Evolutionary conservation across 345 rosid species (phyloP), one percentile per base, ranked within the genome.

Genomic region (Firmiana major): DNA sequence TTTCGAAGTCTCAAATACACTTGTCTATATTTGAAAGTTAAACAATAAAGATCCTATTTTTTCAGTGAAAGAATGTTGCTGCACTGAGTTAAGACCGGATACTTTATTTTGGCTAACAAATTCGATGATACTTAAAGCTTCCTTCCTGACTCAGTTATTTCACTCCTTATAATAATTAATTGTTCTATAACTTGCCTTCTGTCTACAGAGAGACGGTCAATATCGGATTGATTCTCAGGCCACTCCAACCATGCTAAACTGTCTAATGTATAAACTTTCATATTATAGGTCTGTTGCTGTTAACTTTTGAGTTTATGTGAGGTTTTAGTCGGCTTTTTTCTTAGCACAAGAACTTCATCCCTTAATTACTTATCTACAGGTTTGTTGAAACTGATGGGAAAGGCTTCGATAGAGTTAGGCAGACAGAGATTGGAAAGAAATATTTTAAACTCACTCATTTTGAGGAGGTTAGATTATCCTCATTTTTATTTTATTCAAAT

Each of bases 341-440:
- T 63, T 74, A 51, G 28, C 34, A 2, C 16, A 17, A 51, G 69
- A 24, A 24, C 16, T 57, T 22, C 57, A 54, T 71, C 60, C 34
- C 63, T 16, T 38, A 12, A 67, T 76, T 45, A 21, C 64, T 63
- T 42, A 19, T 54, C 31, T 82, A n/a, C 91, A 97, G 99, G 87
- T 97, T 97, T 86, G 98, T 94, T 63, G 99, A 97, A 83, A 89
- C 94, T 1, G 99, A 96, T 84, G 99, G 99, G 17, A 92, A 90
- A 83, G 99, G 82, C 55, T 96, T 71, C 77, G 98, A 96, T 81
- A 91, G 97, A 87, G 98, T 96, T 40, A 90, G 99, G 82, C 89
- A 82, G 34, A 91, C 98, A 64, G 98, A 96, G 86, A 96, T 92
- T 74, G 99, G 98, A 82, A 96, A 94, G 90, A 94, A 96, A 82